Conservation (phyloP, 2,329 filamentous ascomycete genomes). For the Venturiaceae sp. region DNA sequence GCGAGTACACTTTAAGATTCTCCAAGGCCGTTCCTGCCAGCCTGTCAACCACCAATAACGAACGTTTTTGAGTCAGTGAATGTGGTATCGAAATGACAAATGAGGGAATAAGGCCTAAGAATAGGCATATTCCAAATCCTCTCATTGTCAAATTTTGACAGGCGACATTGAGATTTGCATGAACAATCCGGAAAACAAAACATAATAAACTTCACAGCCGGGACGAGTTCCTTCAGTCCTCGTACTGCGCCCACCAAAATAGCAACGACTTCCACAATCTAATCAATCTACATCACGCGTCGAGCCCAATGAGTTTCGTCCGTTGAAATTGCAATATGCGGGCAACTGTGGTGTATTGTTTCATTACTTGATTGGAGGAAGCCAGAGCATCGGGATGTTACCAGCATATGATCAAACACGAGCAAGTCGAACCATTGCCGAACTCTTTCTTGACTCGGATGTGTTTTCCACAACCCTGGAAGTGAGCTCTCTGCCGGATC, state of each 20-base stretch:
- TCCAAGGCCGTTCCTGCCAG: not conserved
- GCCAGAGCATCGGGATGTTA: no score
- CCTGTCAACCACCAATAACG: not conserved
- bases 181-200: not conserved
- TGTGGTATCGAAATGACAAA: not conserved
- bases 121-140: not conserved
- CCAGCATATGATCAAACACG: no score
- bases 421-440: no score
- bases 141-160: not conserved
- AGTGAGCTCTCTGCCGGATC: not conserved
- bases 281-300: not conserved
- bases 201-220: not conserved
- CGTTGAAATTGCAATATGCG: not conserved
- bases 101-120: not conserved
- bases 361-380: no score
- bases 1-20: not conserved
- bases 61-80: not conserved
- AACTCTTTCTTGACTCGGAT: no score
- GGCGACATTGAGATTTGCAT: not conserved
- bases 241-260: not conserved
- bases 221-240: not conserved
- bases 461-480: no score
- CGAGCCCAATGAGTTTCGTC: not conserved
- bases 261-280: not conserved
- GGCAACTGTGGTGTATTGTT: no score